phyloP scores from a whole-genome alignment of 768 basidiomycete species.

The Floccularia luteovirens region DNA sequence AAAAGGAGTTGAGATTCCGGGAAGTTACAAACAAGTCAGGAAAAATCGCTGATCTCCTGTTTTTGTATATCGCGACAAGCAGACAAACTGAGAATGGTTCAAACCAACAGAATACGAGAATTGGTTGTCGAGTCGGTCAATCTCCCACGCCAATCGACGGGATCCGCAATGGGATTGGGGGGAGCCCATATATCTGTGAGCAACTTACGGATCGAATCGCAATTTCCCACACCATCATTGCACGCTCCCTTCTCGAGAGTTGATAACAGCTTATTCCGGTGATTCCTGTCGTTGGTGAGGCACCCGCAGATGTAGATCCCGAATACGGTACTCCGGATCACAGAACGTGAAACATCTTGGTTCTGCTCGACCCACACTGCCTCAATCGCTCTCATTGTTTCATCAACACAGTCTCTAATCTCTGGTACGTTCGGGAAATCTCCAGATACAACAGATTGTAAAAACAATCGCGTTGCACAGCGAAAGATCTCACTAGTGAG shows the following conservation, averaged over 20 bases:
- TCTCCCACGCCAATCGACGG: constrained; percentile 57
- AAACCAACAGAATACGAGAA: constrained; percentile 50
- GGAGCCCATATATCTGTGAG: constrained; percentile 53
- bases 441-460: constrained; percentile 72
- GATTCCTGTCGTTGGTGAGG: constrained; percentile 43
- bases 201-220: constrained; percentile 41
- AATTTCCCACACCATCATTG: constrained; percentile 58
- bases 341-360: constrained; percentile 34
- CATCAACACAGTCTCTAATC: constrained; percentile 44
- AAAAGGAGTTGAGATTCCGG: background rate
- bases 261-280: constrained; percentile 33
- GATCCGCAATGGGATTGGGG: constrained; percentile 19
- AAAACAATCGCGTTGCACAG: constrained; percentile 64
- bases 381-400: constrained; percentile 40
- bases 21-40: background rate
- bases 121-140: constrained; percentile 33
- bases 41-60: background rate
- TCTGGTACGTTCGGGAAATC: constrained; percentile 61
- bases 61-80: no score
- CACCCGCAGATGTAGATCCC: constrained; percentile 68
- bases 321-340: constrained; percentile 75
- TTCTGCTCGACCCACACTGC: constrained; percentile 15
- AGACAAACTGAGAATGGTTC: no score
- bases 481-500: constrained; percentile 62
- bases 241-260: constrained; percentile 40